Base-by-base conservation (phyloP, 2,329 filamentous ascomycete species). In the Dothideomycetes sp. region DNA sequence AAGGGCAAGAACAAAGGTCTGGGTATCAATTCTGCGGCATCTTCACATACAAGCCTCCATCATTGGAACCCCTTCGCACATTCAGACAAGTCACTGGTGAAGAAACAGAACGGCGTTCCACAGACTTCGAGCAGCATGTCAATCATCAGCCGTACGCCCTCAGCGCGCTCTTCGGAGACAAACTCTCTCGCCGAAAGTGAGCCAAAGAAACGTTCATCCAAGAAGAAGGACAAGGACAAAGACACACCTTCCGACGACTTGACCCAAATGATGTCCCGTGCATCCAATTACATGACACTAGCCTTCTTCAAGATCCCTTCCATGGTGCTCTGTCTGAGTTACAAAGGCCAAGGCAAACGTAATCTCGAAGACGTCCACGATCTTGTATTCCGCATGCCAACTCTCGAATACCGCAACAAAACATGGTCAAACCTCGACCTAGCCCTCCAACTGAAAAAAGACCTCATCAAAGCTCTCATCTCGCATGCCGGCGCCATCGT, bases 381-480 rank as follows among this genome's bases (percentile, higher is more conserved):
- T 57, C 93, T 98, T 51, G 91, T 98, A 34, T 98, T 98, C 74
- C 80, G 86, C 23, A 77, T 98, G 64, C 91, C 91, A 3, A 82
- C 84, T 2, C 80, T 98, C 33, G 91, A 98, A 60, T 96, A 94
- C 66, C 79, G 86, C 48, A 98, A 98, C 71, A 98, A 98, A 69
- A 96, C 88, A 7, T 98, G 91, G 91, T 95, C 87, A 5, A 98
- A 96, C 59, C 74, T 98, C 5, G 91, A 98, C 55, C 76, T 98
- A 8, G 88, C 89, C 1, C 71, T 96, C 33, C 83, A 87, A 11
- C 72, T 98, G 40, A 96, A 98, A 67, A 93, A 88, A 58, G 88
- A 94, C 33, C 84, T 96, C 44, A 85, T 94, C 57, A 84, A 87
- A 55, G 89, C 91, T 0, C 72, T 98, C 32, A 93, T 98, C 53